phyloP scores from a whole-genome alignment of 768 basidiomycete genomes.

The Cystoderma amianthinum region DNA sequence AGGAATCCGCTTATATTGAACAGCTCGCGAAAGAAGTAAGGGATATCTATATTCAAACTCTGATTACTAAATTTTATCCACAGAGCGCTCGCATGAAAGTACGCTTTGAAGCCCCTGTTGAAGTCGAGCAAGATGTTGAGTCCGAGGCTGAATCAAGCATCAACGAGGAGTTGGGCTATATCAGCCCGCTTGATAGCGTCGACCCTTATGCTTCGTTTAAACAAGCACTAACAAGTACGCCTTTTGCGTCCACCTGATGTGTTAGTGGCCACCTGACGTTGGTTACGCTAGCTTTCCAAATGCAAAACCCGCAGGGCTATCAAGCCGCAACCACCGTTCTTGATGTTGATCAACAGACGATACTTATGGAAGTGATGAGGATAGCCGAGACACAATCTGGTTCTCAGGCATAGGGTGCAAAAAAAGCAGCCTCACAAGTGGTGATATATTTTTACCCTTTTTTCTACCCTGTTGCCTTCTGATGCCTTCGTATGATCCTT shows the following conservation, averaged over 20 bases:
- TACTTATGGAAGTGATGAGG: slow-evolving; percentile 82
- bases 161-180: slow-evolving; percentile 79
- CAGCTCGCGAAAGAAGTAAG: slow-evolving; percentile 76
- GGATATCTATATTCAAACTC: slow-evolving; percentile 2
- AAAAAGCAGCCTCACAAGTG: no score
- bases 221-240: slow-evolving; percentile 66
- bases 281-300: slow-evolving; percentile 56
- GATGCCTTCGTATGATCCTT: background rate
- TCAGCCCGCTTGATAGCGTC: slow-evolving; percentile 76
- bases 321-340: slow-evolving; percentile 69
- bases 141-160: slow-evolving; percentile 55
- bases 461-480: background rate
- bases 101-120: slow-evolving; percentile 44
- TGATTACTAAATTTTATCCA: background rate
- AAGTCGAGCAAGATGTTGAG: slow-evolving; percentile 45
- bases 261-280: background rate
- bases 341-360: slow-evolving; percentile 67
- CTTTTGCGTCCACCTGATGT: background rate
- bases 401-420: slow-evolving; percentile 12
- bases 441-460: background rate
- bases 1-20: slow-evolving; percentile 84
- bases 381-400: slow-evolving; percentile 44
- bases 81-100: slow-evolving; percentile 72
- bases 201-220: slow-evolving; percentile 78
- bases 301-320: slow-evolving; percentile 60